phyloP scores from a whole-genome alignment of 805 yeast species.

The Candida dendrica region DNA sequence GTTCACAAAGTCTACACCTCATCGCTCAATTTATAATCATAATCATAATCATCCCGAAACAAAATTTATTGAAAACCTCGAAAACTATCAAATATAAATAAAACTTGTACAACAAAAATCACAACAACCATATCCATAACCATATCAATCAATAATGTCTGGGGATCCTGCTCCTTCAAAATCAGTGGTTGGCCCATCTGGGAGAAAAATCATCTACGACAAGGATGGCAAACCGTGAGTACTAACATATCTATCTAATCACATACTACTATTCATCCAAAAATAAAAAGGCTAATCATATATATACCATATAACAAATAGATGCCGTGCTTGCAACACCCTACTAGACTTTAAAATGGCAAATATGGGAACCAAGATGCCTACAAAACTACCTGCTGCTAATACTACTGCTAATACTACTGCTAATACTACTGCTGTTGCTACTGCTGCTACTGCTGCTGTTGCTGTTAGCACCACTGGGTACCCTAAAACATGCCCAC shows the following conservation, averaged over 20 bases:
- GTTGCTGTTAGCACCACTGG: slow-evolving; percentile 8
- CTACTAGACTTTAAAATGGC: slow-evolving; percentile 73
- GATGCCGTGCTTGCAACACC: slow-evolving; percentile 83
- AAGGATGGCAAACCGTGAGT: slow-evolving; percentile 92
- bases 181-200: slow-evolving; percentile 50
- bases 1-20: too few species aligned
- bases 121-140: background rate
- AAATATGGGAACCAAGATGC: slow-evolving; percentile 14
- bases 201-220: slow-evolving; percentile 68
- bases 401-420: slow-evolving; percentile 13
- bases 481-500: slow-evolving; percentile 59
- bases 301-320: slow-evolving; percentile 7
- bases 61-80: too few species aligned
- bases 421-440: slow-evolving; percentile 4
- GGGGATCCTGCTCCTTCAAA: slow-evolving; percentile 2
- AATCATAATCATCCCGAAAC: too few species aligned
- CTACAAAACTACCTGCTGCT: slow-evolving; percentile 2
- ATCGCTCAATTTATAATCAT: too few species aligned
- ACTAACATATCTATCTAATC: background rate
- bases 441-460: slow-evolving; percentile 16
- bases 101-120: too few species aligned
- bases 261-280: background rate
- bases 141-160: background rate
- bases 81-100: too few species aligned
- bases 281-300: background rate